Percentiles rank a stretch among this genome's conserved stretches.
Conservation (phyloP, 441 rosid genomes). For the Gossypium armourianum region DNA sequence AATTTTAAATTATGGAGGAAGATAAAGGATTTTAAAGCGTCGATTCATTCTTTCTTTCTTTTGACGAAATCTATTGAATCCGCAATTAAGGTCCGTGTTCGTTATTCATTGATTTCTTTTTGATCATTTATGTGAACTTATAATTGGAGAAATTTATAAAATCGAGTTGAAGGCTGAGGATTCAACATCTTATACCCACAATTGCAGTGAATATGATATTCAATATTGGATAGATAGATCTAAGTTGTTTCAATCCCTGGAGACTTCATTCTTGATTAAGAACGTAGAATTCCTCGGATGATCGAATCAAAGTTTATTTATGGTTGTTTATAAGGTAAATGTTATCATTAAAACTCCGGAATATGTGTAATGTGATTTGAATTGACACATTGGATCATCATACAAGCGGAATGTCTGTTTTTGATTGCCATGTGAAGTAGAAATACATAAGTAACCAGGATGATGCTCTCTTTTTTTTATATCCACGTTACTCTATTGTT, state of each 20-base stretch:
- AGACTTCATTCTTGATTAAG: not conserved
- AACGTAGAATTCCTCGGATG: not conserved
- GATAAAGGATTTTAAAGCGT: not conserved
- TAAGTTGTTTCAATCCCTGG: not conserved
- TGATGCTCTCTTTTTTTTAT: not conserved
- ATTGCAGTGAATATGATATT: not conserved
- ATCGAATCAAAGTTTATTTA: not conserved
- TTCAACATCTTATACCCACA: not conserved
- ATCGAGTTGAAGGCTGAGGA: not conserved
- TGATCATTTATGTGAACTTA: not conserved
- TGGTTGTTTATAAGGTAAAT: constrained; percentile 2
- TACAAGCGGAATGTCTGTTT: not conserved
- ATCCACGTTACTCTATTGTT: not conserved
- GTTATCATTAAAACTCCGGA: not conserved
- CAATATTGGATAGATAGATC: not conserved
- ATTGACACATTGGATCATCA: not conserved
- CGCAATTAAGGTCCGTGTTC: not conserved
- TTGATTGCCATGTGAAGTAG: not conserved
- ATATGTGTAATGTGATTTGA: not conserved
- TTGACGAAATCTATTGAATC: constrained; percentile 7
- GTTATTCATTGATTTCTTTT: not conserved
- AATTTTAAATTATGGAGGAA: not conserved
- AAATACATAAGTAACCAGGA: not conserved
- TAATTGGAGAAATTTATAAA: not conserved
- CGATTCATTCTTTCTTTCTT: not conserved